Evolutionary conservation across 2,329 filamentous ascomycete genomes (phyloP), one percentile per base, ranked within the genome.

Genomic region (Aspergillus sp.): DNA sequence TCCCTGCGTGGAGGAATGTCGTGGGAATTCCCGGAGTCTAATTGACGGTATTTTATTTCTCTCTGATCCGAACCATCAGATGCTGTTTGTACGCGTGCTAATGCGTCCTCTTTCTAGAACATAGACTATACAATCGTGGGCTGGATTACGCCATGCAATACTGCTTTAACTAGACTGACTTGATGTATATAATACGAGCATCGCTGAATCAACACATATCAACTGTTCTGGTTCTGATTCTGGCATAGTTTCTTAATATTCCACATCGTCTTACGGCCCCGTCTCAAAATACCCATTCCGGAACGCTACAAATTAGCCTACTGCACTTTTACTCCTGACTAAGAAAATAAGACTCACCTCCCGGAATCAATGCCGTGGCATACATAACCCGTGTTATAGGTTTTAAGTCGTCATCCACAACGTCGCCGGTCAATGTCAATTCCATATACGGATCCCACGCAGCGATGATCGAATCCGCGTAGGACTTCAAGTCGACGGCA

Each of bases 381-480:
- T 78, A 79, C 77, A 81, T 81, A 35, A 76, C 76, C 26, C 69
- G 60, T 4, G 75, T 79, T 36, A 81, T 81, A 0, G 77, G 76
- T 40, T 67, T 62, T 52, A 80, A 54, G 41, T 76, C 74, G 4
- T 68, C 57, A 9, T 69, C 63, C 1, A 68, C 59, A 19, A 19
- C 19, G 63, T 52, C 10, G 54, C 53, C 26, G 59, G 50, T 2
- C 41, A 67, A 57, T 10, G 64, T 58, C 5, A 62, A 48, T n/a
- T 68, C 58, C 59, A 68, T 66, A 45, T 66, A 63, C 7, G 65
- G 61, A 44, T 69, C 62, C 68, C 68, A 70, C 7, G 58, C 58
- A 4, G 58, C 53, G 35, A 69, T 53, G 40, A 72, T 68, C 1
- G 57, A 50, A 45, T 68, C 60, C 4, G 65, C 60, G 48, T 63